phyloP scores from a whole-genome alignment of 148 eudicot species.

The Camellia granthamiana region DNA sequence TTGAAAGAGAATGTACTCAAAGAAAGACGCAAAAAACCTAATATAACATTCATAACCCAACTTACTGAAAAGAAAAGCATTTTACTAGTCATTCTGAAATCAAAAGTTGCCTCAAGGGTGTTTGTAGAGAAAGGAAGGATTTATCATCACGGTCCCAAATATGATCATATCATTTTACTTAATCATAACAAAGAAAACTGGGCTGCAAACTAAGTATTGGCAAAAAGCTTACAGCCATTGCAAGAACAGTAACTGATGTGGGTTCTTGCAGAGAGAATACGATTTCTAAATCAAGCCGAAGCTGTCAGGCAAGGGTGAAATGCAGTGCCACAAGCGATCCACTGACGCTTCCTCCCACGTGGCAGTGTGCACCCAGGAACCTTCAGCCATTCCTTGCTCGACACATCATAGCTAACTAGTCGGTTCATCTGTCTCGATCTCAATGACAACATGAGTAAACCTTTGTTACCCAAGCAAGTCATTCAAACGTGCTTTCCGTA shows the following conservation, averaged over 20 bases:
- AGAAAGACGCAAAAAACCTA: too few relatives aligned
- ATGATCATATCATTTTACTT: neutral
- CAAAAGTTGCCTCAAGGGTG: neutral
- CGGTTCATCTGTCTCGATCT: slow-evolving; percentile 80
- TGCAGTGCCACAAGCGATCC: slow-evolving; percentile 82
- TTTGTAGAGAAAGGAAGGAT: neutral
- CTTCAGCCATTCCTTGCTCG: slow-evolving; percentile 69
- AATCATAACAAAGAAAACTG: neutral
- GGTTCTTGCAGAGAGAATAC: neutral
- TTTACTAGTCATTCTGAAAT: neutral
- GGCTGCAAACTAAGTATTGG: slow-evolving; percentile 2
- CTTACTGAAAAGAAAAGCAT: neutral
- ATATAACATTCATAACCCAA: neutral
- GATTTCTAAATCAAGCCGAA: slow-evolving; percentile 37
- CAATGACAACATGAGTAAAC: slow-evolving; percentile 82
- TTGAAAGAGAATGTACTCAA: too few relatives aligned
- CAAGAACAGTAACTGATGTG: too few relatives aligned
- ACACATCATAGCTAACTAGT: slow-evolving; percentile 64
- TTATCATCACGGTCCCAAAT: neutral
- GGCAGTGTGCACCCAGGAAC: slow-evolving; percentile 65
- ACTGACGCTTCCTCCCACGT: slow-evolving; percentile 64
- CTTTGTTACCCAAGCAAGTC: slow-evolving; percentile 94
- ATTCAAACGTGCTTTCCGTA: slow-evolving; percentile 90
- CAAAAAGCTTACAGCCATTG: neutral
- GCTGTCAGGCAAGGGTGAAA: slow-evolving; percentile 79